phyloP scores from a whole-genome alignment of 805 yeast genomes.

The Candida nonsorbophila region DNA sequence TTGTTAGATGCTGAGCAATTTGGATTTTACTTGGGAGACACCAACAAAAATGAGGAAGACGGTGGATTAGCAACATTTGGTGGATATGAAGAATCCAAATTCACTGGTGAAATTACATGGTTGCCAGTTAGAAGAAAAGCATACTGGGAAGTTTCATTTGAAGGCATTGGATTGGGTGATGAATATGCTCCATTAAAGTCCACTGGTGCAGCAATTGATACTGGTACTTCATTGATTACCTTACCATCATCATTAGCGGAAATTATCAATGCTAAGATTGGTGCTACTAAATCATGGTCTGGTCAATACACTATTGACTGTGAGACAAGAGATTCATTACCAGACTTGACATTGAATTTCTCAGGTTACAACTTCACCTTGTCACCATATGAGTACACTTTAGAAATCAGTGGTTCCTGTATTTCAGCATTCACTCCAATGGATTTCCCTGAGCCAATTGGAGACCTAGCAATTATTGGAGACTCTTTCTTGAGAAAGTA shows the following conservation, averaged over 20 bases:
- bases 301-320: constrained; percentile 96
- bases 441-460: constrained; percentile 97
- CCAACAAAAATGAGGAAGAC: constrained; percentile 53
- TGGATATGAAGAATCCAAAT: constrained; percentile 77
- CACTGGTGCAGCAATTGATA: constrained; percentile 97
- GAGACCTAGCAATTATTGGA: constrained; percentile 94
- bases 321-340: constrained; percentile 74
- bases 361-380: constrained; percentile 90
- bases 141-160: constrained; percentile 96
- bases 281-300: constrained; percentile 95
- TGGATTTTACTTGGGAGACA: constrained; percentile 86
- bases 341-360: constrained; percentile 87
- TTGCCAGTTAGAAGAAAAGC: constrained; percentile 99
- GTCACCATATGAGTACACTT: constrained; percentile 83
- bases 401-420: constrained; percentile 93
- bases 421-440: constrained; percentile 94
- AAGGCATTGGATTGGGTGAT: constrained; percentile 86
- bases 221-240: constrained; percentile 95
- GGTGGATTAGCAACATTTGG: constrained; percentile 97
- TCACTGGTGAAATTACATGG: constrained; percentile 83
- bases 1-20: constrained; percentile 80
- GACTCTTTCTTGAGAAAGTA: constrained; percentile 95
- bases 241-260: constrained; percentile 95
- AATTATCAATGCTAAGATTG: constrained; percentile 89
- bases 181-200: constrained; percentile 77